Conservation (phyloP, 441 rosid genomes). For the Daphne laureola region DNA sequence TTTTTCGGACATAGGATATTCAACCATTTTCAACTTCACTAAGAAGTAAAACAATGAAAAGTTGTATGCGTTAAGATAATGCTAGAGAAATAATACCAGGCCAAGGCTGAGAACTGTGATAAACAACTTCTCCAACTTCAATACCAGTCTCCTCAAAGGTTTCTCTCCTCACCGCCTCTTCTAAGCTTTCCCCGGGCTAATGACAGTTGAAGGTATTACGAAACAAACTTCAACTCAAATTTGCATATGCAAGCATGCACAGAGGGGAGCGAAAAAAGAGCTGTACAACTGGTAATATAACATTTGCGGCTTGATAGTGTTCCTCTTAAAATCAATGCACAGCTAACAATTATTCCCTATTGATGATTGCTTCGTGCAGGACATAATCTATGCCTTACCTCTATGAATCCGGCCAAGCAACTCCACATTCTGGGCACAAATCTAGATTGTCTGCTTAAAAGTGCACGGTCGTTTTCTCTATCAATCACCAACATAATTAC, state of each 20-base stretch:
- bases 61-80: not conserved
- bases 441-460: constrained; percentile 68
- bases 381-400: constrained; percentile 27
- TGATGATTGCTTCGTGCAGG: no score
- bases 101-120: constrained; percentile 96
- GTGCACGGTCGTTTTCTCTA: constrained; percentile 62
- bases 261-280: constrained; percentile 1
- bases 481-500: constrained; percentile 89
- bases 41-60: not conserved
- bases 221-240: constrained; percentile 3
- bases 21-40: no score
- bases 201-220: constrained; percentile 21
- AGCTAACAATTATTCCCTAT: no score
- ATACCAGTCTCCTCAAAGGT: constrained; percentile 89
- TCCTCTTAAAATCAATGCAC: no score
- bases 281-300: no score
- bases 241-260: not conserved
- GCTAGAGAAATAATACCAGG: constrained; percentile 43
- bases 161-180: constrained; percentile 87
- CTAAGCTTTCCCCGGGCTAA: constrained; percentile 95
- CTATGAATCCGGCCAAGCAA: constrained; percentile 84
- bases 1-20: no score
- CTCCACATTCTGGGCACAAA: constrained; percentile 90
- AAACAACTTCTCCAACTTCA: constrained; percentile 82
- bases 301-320: no score